Evolutionary conservation across 345 rosid species (phyloP).

Genomic region (Eucalyptus marginata): DNA sequence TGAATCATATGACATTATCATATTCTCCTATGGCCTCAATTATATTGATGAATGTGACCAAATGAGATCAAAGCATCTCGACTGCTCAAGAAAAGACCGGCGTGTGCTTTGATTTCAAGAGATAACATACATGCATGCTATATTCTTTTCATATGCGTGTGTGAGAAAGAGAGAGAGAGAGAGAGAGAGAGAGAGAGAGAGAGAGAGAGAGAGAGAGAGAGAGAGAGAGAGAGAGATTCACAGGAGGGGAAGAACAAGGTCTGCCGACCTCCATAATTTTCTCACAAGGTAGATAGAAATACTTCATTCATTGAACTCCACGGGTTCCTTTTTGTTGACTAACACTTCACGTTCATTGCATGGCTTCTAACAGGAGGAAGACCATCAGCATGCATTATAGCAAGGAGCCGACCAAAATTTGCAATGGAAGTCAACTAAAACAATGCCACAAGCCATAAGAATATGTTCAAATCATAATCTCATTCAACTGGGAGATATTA

Average conservation of each 20-base stretch:
- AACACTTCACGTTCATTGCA: neutral
- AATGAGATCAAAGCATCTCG: neutral
- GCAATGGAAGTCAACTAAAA: neutral
- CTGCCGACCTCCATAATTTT: neutral
- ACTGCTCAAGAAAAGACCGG: neutral
- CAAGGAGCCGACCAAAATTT: neutral
- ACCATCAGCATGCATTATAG: neutral
- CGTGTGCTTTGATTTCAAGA: neutral
- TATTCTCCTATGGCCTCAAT: neutral
- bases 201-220: neutral
- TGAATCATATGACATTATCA: neutral
- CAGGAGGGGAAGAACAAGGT: neutral
- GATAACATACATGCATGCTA: neutral
- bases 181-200: neutral
- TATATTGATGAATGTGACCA: neutral
- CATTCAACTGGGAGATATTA: neutral
- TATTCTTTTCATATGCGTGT: no score
- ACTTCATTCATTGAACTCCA: neutral
- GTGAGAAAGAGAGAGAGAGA: neutral
- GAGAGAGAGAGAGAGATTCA: neutral
- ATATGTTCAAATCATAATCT: neutral
- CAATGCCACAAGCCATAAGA: neutral
- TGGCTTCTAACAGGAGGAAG: neutral
- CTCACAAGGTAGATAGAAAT: neutral
- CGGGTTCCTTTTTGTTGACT: neutral